Evolutionary conservation across 2,329 filamentous ascomycete genomes (phyloP).

Genomic region (Microdochium trichocladiopsis): DNA sequence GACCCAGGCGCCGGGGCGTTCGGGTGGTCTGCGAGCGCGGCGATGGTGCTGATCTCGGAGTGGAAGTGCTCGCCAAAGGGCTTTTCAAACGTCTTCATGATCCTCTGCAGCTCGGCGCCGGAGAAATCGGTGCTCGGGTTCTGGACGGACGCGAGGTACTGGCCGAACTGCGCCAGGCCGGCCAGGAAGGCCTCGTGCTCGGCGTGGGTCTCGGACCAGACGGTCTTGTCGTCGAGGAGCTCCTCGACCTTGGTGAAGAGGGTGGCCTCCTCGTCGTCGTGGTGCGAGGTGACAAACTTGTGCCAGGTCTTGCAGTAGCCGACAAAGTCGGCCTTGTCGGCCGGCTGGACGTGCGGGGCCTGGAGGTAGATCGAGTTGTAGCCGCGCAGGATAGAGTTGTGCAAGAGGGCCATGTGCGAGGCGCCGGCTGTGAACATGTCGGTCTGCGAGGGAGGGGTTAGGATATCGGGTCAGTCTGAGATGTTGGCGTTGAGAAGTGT

Average conservation of each 20-base stretch:
- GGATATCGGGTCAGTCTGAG: slow-evolving; percentile 33
- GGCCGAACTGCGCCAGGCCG: slow-evolving; percentile 42
- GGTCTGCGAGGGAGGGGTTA: slow-evolving; percentile 25
- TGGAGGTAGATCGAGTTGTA: slow-evolving; percentile 59
- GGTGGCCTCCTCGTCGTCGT: slow-evolving; percentile 51
- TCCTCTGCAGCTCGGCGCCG: slow-evolving; percentile 32
- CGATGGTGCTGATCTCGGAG: slow-evolving; percentile 45
- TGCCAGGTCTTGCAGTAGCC: slow-evolving; percentile 51
- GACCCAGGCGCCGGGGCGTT: slow-evolving; percentile 40
- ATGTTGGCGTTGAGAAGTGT: too few species aligned
- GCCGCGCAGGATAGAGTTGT: slow-evolving; percentile 56
- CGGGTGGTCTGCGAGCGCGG: slow-evolving; percentile 39
- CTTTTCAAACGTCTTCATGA: slow-evolving; percentile 43
- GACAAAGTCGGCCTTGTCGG: slow-evolving; percentile 50
- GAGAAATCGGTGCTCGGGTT: slow-evolving; percentile 32
- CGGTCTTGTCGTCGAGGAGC: slow-evolving; percentile 38
- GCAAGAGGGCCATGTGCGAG: slow-evolving; percentile 53
- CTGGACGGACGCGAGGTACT: slow-evolving; percentile 38
- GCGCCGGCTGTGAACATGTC: slow-evolving; percentile 53
- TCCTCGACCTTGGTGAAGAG: slow-evolving; percentile 49
- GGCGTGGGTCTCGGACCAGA: slow-evolving; percentile 44
- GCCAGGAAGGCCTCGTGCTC: slow-evolving; percentile 48
- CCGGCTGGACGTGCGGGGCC: slow-evolving; percentile 40
- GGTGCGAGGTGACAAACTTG: slow-evolving; percentile 52
- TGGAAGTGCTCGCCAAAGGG: slow-evolving; percentile 49